Evolutionary conservation across 257 asterid species (phyloP), one percentile per base, ranked within the genome.

Genomic region (Mentha longifolia): DNA sequence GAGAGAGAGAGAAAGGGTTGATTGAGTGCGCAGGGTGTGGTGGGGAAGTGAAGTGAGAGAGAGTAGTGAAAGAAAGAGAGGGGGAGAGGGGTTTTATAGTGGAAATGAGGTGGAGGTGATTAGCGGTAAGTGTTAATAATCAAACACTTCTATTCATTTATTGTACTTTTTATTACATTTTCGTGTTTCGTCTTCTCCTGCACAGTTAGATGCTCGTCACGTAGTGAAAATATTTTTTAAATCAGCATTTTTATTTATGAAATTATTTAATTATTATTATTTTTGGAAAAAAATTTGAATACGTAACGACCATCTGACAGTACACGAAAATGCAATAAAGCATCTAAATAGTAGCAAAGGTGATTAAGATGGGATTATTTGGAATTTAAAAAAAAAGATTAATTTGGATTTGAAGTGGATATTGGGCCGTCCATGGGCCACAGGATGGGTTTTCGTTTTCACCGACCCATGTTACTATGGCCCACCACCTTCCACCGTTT

Each of bases 391-490:
- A 46, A 4, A 46, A 46, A 46, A 14, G 19, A 51, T 16, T 41
- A n/a, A 60, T 37, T 11, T 45, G 11, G 14, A 46, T 6, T 50
- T 16, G 8, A 73, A 73, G 68, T 69, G 70, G 59, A 11, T 64
- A 69, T 74, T 74, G 82, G 84, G 88, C 84, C 76, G 77, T 22
- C 70, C 66, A 51, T 71, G 81, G 88, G 82, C 83, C 79, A 49
- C 9, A 37, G 35, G 37, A 57, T 73, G 76, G 74, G 69, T 70
- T 22, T 52, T 75, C 76, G 56, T 67, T 88, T 80, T 80, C 90
- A 80, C 89, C 90, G 87, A 84, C 90, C 84, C 86, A 78, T 76
- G 71, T 56, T 59, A 68, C 7, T 33, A 9, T 65, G 84, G 82
- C 74, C 88, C 88, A 77, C 85, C 78, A 57, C 71, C 16, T 63